Conservation (phyloP, 2,329 filamentous ascomycete genomes). For the Fusarium bactridioides region DNA sequence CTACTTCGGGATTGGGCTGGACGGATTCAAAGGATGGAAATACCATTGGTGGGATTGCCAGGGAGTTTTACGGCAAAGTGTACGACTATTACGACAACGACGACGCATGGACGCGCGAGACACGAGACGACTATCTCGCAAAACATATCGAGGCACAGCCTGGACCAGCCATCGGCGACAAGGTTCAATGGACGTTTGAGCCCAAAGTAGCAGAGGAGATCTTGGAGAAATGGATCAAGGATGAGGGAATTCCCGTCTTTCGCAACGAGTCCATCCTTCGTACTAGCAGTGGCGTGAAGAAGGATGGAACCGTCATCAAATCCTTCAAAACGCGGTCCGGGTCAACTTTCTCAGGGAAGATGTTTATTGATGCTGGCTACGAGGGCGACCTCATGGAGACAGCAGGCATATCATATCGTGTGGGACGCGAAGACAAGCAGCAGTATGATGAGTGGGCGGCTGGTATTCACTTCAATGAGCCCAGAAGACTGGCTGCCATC, state of each 20-base stretch:
- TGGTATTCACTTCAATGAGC: slow-evolving; percentile 7
- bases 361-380: slow-evolving; percentile 33
- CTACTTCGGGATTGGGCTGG: slow-evolving; percentile 27
- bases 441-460: slow-evolving; percentile 25
- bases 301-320: slow-evolving; percentile 4
- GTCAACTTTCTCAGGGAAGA: slow-evolving; percentile 12
- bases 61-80: slow-evolving; percentile 23
- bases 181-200: slow-evolving; percentile 34
- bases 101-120: neutral
- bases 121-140: slow-evolving; percentile 16
- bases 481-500: neutral
- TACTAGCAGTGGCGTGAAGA: neutral
- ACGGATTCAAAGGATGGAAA: slow-evolving; percentile 26
- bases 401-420: slow-evolving; percentile 24
- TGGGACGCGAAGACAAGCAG: slow-evolving; percentile 18
- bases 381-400: slow-evolving; percentile 33
- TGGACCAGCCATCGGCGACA: slow-evolving; percentile 20
- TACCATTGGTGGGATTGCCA: slow-evolving; percentile 25
- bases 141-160: slow-evolving; percentile 25
- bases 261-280: slow-evolving; percentile 22
- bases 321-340: slow-evolving; percentile 22
- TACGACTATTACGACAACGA: slow-evolving; percentile 22
- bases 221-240: slow-evolving; percentile 27
- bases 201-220: slow-evolving; percentile 29
- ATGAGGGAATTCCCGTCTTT: slow-evolving; percentile 24